Base-by-base conservation (phyloP, 1,284 basidiomycete species). In the Ustilago curta region DNA sequence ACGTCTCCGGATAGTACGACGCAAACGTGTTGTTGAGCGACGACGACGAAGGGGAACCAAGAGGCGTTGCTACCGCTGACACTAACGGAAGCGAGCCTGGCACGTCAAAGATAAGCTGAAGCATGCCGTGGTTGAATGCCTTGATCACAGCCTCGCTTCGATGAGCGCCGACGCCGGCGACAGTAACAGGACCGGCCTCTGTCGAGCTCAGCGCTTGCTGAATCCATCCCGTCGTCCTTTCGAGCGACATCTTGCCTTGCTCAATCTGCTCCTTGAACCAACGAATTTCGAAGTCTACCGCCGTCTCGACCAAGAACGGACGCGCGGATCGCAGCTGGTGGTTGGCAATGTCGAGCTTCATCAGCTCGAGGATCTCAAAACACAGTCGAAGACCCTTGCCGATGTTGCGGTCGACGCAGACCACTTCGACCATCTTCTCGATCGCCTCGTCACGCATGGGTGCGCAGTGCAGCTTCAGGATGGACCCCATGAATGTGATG, bases 301-400 rank as follows among this genome's bases (percentile, higher is more conserved):
- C 91, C 37, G 91, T 91, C 69, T 91, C 90, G 77, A 93, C 89
- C 66, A 97, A 89, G 86, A 91, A 93, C 18, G 93, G 92, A 59
- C 93, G 91, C 18, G 95, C 88, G 31, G 92, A 91, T 83, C 94
- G 91, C 21, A 96, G 89, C 86, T 96, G 94, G 86, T 96, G 94
- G 84, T 97, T 97, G 42, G 94, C 94, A 76, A 96, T 94, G 85
- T 97, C 94, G 79, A 97, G 88, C 88, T 95, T 95, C 94, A 97
- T 96, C 76, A 95, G 88, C 87, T 97, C 94, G 57, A 95, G 88
- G 67, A 96, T 91, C 85, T 95, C 94, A 84, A 97, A 91, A 86
- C 93, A 94, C 88, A 91, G 89, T 64, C 92, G 88, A 66, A 96
- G 88, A 12, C 92, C 93, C 62, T 87, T 88, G 59, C 93, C 90